These are phyloP conservation scores for Quillaja saponaria DNA, from an alignment of 306 rosid species.

Conservation along the genomic window DNA sequence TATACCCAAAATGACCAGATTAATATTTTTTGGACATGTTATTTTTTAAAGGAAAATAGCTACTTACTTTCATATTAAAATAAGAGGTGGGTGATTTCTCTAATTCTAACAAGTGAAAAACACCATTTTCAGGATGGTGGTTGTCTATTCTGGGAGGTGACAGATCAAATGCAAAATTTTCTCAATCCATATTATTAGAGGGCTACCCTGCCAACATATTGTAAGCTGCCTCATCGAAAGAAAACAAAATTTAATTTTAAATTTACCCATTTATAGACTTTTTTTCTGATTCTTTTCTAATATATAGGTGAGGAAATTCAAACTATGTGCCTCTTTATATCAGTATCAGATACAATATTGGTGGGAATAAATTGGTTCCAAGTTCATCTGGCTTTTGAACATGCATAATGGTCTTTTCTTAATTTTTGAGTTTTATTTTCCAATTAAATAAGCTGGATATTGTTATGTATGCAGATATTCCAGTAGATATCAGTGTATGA, in stretches of 20 bases:
- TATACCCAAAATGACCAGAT: slow-evolving; percentile 20
- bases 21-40: not conserved
- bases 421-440: slow-evolving; percentile 33
- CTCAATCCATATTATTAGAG: slow-evolving; percentile 48
- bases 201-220: slow-evolving; percentile 48
- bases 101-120: slow-evolving; percentile 29
- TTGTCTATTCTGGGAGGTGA: slow-evolving; percentile 65
- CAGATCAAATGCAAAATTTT: slow-evolving; percentile 74
- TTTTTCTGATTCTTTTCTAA: slow-evolving; percentile 20
- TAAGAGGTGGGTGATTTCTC: not conserved
- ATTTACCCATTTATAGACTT: not conserved
- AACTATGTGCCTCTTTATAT: slow-evolving; percentile 21
- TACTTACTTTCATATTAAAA: too few species aligned
- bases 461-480: slow-evolving; percentile 54
- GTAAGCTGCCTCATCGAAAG: slow-evolving; percentile 48
- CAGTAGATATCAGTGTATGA: slow-evolving; percentile 46
- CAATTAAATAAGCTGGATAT: too few species aligned
- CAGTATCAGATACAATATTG: too few species aligned
- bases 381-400: slow-evolving; percentile 40
- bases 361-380: slow-evolving; percentile 28
- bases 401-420: slow-evolving; percentile 59
- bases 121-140: slow-evolving; percentile 62
- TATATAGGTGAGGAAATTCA: slow-evolving; percentile 31
- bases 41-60: too few species aligned
- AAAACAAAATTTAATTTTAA: not conserved